phyloP scores from a whole-genome alignment of 2,329 filamentous ascomycete genomes.

The Fusarium euwallaceae region DNA sequence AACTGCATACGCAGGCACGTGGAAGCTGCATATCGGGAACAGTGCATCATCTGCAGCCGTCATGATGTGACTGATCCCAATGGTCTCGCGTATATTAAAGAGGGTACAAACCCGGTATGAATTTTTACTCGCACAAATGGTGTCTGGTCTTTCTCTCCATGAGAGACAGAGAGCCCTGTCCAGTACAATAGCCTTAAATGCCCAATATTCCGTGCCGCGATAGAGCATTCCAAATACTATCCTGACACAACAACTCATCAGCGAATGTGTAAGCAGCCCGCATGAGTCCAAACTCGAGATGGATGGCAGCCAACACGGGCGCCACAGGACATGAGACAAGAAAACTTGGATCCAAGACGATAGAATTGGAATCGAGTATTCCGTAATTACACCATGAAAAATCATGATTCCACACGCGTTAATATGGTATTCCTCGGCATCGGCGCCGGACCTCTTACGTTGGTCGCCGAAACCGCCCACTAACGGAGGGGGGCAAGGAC shows the following conservation, averaged over 20 bases:
- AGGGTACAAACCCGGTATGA: background rate
- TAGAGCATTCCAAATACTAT: background rate
- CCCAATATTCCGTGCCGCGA: background rate
- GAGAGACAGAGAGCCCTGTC: background rate
- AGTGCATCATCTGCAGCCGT: constrained; percentile 17
- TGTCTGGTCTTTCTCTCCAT: background rate
- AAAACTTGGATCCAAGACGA: background rate
- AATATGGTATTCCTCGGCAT: background rate
- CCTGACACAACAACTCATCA: constrained; percentile 3
- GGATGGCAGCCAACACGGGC: background rate
- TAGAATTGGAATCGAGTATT: background rate
- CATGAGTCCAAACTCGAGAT: background rate
- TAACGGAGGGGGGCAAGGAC: constrained; percentile 28
- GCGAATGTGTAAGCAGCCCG: constrained; percentile 13
- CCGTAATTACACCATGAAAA: background rate
- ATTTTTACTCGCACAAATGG: background rate
- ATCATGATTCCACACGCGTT: constrained; percentile 27
- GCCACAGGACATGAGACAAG: background rate
- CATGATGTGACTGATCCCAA: constrained; percentile 16
- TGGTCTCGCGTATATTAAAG: background rate
- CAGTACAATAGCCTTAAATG: background rate
- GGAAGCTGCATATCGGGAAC: constrained; percentile 12
- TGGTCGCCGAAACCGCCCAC: constrained; percentile 12
- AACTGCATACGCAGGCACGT: constrained; percentile 21
- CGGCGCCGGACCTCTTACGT: constrained; percentile 4